A percentile compares a stretch with the other conserved stretches of the same genome.
These are phyloP conservation scores for Camelina neglecta DNA, from an alignment of 345 rosid species.

Conservation along the genomic window DNA sequence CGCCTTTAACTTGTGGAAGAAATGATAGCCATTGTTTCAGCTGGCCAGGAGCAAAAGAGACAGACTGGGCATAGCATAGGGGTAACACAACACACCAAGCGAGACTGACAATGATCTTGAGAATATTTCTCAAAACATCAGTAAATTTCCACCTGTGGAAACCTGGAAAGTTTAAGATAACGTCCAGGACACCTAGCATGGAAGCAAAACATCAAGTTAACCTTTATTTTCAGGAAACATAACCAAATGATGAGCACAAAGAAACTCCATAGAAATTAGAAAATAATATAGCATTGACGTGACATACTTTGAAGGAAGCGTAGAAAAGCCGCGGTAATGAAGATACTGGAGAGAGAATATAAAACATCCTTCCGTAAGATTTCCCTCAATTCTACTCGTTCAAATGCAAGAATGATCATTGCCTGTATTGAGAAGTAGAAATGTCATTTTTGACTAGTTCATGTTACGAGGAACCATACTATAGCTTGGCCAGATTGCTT, in stretches of 20 bases:
- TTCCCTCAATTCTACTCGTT: slow-evolving; percentile 58
- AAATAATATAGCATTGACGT: slow-evolving; percentile 12
- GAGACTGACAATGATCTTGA: slow-evolving; percentile 73
- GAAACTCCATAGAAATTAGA: slow-evolving; percentile 10
- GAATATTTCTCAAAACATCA: slow-evolving; percentile 70
- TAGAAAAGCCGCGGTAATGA: slow-evolving; percentile 93
- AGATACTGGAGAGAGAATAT: slow-evolving; percentile 80
- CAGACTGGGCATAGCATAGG: slow-evolving; percentile 66
- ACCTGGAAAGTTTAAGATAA: slow-evolving; percentile 91
- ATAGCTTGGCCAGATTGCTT: slow-evolving; percentile 32
- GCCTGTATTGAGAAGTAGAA: slow-evolving; percentile 57
- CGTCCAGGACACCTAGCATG: slow-evolving; percentile 79
- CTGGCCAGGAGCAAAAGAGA: slow-evolving; percentile 51
- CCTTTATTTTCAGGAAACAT: slow-evolving; percentile 29
- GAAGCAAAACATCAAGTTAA: slow-evolving; percentile 29
- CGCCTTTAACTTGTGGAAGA: slow-evolving; percentile 65
- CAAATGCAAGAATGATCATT: slow-evolving; percentile 84
- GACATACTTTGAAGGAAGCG: slow-evolving; percentile 85
- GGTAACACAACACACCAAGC: slow-evolving; percentile 85
- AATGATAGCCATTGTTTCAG: slow-evolving; percentile 55
- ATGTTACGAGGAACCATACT: slow-evolving; percentile 11
- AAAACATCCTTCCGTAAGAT: slow-evolving; percentile 67
- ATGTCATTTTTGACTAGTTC: slow-evolving; percentile 14
- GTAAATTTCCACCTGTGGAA: slow-evolving; percentile 90
- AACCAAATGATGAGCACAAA: slow-evolving; percentile 22